phyloP scores from a whole-genome alignment of 768 basidiomycete species.

The Steccherinum ochraceum region DNA sequence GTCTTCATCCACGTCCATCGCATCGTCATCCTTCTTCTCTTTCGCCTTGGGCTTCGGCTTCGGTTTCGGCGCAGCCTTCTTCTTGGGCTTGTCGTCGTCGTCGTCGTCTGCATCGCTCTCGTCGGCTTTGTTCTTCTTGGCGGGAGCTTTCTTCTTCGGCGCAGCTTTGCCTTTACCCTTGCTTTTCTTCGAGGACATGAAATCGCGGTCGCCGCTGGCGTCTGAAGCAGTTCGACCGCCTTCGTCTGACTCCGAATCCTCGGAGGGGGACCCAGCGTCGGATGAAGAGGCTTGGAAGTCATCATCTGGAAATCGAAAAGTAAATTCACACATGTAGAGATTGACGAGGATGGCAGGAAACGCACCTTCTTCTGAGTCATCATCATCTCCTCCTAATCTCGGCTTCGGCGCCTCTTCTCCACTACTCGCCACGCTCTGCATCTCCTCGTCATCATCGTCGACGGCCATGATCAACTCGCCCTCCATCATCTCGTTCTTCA shows the following conservation, averaged over 20 bases:
- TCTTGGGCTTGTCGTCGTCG: conserved; percentile 40
- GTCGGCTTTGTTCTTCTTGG: conserved; percentile 18
- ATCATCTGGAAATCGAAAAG: conserved; percentile 69
- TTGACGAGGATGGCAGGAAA: too few species aligned
- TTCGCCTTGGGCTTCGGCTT: conserved; percentile 48
- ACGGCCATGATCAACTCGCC: conserved; percentile 68
- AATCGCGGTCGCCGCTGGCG: conserved; percentile 71
- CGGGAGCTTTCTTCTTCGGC: conserved; percentile 28
- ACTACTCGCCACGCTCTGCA: conserved; percentile 74
- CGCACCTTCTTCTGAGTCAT: conserved; percentile 71
- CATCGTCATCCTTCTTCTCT: conserved; percentile 32
- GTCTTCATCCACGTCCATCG: conserved; percentile 35
- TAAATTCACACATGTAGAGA: background rate
- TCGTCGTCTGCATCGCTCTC: conserved; percentile 32
- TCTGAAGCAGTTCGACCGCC: conserved; percentile 80
- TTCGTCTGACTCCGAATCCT: conserved; percentile 58
- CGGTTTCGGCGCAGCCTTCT: conserved; percentile 32
- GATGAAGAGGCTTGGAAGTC: conserved; percentile 87
- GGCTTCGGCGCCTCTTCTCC: conserved; percentile 53
- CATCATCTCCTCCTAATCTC: conserved; percentile 55
- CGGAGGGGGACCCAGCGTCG: conserved; percentile 85
- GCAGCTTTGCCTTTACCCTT: conserved; percentile 33
- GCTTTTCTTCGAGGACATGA: conserved; percentile 37
- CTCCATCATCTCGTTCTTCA: conserved; percentile 96
- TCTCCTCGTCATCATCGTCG: conserved; percentile 71